Conservation (phyloP, 441 rosid species). For the Kokia cookei region DNA sequence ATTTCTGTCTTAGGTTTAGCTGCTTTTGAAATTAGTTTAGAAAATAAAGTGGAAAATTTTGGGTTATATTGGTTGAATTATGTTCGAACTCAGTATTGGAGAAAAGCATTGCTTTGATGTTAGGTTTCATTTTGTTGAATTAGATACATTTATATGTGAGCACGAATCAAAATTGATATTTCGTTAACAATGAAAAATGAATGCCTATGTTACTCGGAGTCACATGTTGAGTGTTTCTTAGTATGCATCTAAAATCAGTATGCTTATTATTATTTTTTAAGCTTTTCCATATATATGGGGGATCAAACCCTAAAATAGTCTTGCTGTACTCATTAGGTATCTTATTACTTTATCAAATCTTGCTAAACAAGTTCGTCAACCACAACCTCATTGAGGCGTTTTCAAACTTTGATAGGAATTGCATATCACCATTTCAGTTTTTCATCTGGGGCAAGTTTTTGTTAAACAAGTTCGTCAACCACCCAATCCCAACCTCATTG, state of each 20-base stretch:
- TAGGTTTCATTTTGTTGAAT: not conserved
- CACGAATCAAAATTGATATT: not conserved
- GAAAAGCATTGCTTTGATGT: not conserved
- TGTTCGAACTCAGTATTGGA: not conserved
- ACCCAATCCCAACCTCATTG: not conserved
- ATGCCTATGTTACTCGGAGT: not conserved
- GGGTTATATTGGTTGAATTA: not conserved
- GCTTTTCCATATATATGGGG: not conserved
- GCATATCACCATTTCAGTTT: not conserved
- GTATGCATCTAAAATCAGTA: not conserved
- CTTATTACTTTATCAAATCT: not conserved
- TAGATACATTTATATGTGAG: not conserved
- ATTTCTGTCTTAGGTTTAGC: not conserved
- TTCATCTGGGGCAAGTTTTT: not conserved
- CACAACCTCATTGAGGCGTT: not conserved
- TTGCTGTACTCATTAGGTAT: not conserved
- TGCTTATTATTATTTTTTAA: not conserved
- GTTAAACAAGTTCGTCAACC: not conserved
- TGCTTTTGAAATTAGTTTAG: not conserved
- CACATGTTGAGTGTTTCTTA: not conserved
- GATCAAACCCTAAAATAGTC: not conserved
- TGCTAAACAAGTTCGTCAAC: not conserved
- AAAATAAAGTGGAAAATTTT: not conserved
- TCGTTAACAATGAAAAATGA: not conserved
- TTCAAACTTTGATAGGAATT: not conserved